Base-by-base conservation (phyloP, 2,329 filamentous ascomycete genomes). In the Xylariaceae sp. region DNA sequence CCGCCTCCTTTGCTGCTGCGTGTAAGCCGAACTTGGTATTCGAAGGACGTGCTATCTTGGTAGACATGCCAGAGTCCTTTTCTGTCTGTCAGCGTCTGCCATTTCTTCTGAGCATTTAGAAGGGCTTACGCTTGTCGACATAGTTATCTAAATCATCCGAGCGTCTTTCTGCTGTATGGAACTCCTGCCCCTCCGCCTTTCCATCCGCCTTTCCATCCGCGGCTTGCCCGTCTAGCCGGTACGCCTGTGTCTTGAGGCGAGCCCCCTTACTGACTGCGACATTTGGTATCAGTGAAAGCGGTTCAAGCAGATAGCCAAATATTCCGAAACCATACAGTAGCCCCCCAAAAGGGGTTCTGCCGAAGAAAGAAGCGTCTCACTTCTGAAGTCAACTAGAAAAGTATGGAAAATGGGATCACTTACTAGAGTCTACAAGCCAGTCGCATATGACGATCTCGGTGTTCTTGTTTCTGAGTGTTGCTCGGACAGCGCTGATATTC, bases 1-100 rank as follows among this genome's bases (percentile, higher is more conserved):
- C 73, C 72, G 4, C 62, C 60, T 13, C 68, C 65, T 56, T 68
- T 37, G 65, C 75, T 68, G 70, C 80, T 65, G 65, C 86, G 80
- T 2, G 77, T 76, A 13, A 94, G 71, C 0, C 76, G 75, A 53
- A 88, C 71, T 50, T 84, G 76, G 70, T 89, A 90, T 3, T 73
- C 68, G 66, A 89, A 88, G 45, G 77, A 79, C 0, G 78, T 78
- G 2, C 63, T 51, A 65, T 94, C 88, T 16, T 69, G 71, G 68
- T 87, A 90, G 56, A 88, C 68, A 55, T 83, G 83, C 49, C 50
- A 60, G 32, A 46, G 47, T 21, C 45, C 56, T 58, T n/a, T 36
- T 2, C 5, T 34, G 19, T 46, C 36, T 18, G 42, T 58, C 34
- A 57, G 47, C 22, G 19, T 13, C 10, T 4, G 37, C 12, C 16